phyloP scores from a whole-genome alignment of 768 basidiomycete genomes.

The Lentinula aciculospora region DNA sequence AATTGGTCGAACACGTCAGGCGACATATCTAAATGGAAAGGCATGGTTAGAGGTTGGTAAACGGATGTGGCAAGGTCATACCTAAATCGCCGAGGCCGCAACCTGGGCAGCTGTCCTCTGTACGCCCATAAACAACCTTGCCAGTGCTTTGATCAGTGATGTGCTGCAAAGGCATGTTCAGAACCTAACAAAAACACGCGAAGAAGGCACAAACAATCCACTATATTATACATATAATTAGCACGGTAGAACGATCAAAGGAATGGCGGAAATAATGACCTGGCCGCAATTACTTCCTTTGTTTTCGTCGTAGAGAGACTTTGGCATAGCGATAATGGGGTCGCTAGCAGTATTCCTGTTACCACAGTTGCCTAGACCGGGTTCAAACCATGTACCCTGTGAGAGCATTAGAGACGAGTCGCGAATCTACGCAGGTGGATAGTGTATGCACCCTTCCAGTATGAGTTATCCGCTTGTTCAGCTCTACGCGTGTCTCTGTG shows the following conservation, averaged over 20 bases:
- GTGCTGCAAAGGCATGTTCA: background rate
- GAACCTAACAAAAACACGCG: background rate
- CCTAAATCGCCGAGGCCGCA: slow-evolving; percentile 4
- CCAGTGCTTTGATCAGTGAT: background rate
- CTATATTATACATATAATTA: background rate
- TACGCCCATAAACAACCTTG: background rate
- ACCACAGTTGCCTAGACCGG: slow-evolving; percentile 62
- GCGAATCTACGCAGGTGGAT: background rate
- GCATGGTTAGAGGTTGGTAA: background rate
- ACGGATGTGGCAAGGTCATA: background rate
- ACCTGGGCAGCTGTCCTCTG: slow-evolving; percentile 2
- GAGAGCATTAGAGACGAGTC: background rate
- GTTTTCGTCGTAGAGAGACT: slow-evolving; percentile 43
- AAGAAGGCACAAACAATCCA: slow-evolving; percentile 1
- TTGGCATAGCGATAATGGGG: slow-evolving; percentile 58
- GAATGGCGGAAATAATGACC: no score
- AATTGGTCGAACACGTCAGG: slow-evolving; percentile 2
- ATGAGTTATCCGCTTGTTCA: slow-evolving; percentile 50
- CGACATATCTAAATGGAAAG: slow-evolving; percentile 1
- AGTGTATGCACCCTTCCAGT: slow-evolving; percentile 37
- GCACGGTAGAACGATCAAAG: no score
- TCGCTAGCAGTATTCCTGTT: slow-evolving; percentile 39
- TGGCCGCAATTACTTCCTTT: slow-evolving; percentile 53
- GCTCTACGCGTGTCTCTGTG: slow-evolving; percentile 12
- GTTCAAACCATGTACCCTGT: slow-evolving; percentile 67